A percentile compares a stretch with the other conserved stretches of the same genome.
Conservation (phyloP, 2,329 filamentous ascomycete species). For the Xylariales sp. region DNA sequence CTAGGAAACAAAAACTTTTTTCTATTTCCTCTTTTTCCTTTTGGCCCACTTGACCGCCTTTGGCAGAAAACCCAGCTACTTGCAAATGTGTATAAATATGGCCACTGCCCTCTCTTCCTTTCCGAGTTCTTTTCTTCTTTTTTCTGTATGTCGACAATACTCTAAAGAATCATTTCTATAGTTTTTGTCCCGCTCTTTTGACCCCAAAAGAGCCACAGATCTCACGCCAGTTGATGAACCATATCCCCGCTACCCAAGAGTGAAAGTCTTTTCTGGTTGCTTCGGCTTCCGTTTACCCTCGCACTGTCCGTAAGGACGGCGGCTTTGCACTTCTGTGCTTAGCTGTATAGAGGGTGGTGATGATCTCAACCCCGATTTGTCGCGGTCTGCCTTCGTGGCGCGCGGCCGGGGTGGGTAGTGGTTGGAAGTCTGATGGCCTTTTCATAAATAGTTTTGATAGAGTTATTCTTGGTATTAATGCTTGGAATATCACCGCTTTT, state of each 20-base stretch:
- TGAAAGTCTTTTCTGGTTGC: constrained; percentile 58
- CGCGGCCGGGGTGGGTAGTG: constrained; percentile 73
- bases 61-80: too few relatives aligned
- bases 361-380: constrained; percentile 78
- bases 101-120: too few relatives aligned
- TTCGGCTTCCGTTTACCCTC: constrained; percentile 47
- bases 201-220: constrained; percentile 90
- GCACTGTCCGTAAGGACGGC: constrained; percentile 59
- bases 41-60: too few relatives aligned
- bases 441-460: too few relatives aligned
- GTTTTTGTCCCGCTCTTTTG: constrained; percentile 86
- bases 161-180: constrained; percentile 99
- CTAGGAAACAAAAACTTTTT: too few relatives aligned
- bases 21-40: too few relatives aligned
- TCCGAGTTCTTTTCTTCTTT: too few relatives aligned
- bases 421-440: constrained; percentile 85
- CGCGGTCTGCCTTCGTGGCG: constrained; percentile 71
- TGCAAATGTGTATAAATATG: too few relatives aligned
- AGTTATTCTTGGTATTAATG: too few relatives aligned
- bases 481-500: too few relatives aligned
- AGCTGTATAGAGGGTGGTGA: constrained; percentile 84
- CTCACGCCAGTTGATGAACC: constrained; percentile 91
- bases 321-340: constrained; percentile 27
- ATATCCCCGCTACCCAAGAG: constrained; percentile 87
- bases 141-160: too few relatives aligned